A percentile compares a stretch with the other conserved stretches of the same genome.
Conservation (phyloP, 179 eudicot genomes). For the Carnegiea gigantea region DNA sequence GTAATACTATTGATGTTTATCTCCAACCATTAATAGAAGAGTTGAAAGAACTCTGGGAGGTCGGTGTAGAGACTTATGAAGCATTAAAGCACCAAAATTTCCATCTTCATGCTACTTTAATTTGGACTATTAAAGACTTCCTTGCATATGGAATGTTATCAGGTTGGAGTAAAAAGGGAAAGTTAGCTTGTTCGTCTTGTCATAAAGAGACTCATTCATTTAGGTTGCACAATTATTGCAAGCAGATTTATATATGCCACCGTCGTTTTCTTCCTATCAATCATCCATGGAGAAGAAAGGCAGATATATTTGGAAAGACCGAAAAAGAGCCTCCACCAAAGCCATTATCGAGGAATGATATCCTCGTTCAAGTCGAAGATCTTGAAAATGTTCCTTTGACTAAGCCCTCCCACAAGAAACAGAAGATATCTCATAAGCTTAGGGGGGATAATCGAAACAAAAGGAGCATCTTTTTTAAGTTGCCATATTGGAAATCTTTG, state of each 20-base stretch:
- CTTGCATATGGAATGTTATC: background rate
- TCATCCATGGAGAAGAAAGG: background rate
- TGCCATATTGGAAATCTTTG: no score
- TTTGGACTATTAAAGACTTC: background rate
- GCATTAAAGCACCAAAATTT: background rate
- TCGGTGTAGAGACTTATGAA: background rate
- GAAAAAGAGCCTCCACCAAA: background rate
- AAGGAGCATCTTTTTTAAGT: no score
- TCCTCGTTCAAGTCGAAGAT: conserved; percentile 1
- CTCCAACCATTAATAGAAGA: background rate
- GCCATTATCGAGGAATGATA: conserved; percentile 2
- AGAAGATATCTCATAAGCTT: background rate
- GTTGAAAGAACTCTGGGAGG: background rate
- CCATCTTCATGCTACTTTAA: background rate
- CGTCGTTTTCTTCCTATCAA: background rate
- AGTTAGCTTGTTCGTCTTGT: background rate
- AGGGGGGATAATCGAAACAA: background rate
- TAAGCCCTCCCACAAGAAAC: background rate
- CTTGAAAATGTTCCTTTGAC: background rate
- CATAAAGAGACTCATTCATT: background rate
- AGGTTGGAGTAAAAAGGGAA: background rate
- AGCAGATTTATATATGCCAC: background rate
- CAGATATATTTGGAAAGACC: background rate
- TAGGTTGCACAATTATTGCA: background rate
- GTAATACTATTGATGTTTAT: background rate